phyloP scores from a whole-genome alignment of 768 basidiomycete genomes.

The Dacryopinax primogenitus region DNA sequence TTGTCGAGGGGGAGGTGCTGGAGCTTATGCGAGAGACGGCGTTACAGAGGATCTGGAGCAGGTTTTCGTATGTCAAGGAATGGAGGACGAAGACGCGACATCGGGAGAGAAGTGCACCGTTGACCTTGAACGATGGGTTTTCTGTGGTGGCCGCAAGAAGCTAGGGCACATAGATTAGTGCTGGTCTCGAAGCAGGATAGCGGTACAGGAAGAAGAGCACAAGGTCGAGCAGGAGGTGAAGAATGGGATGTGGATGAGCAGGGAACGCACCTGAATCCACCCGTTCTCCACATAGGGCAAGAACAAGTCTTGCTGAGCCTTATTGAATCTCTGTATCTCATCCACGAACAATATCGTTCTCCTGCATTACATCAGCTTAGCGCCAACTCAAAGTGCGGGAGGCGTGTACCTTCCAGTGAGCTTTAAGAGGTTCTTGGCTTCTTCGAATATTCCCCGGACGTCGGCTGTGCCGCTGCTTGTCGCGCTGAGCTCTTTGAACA shows the following conservation, averaged over 20 bases:
- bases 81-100: constrained; percentile 72
- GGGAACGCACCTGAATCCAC: constrained; percentile 42
- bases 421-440: constrained; percentile 52
- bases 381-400: background rate
- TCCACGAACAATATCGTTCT: constrained; percentile 69
- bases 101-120: constrained; percentile 56
- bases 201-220: background rate
- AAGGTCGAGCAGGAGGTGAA: too few relatives aligned
- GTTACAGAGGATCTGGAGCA: constrained; percentile 43
- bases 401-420: constrained; percentile 48
- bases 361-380: constrained; percentile 29
- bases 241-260: too few relatives aligned
- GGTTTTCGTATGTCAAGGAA: constrained; percentile 50
- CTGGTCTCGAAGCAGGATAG: background rate
- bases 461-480: constrained; percentile 56
- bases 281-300: constrained; percentile 72
- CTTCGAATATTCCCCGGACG: constrained; percentile 58
- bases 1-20: constrained; percentile 21
- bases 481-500: constrained; percentile 69
- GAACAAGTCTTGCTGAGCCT: constrained; percentile 66
- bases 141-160: constrained; percentile 79
- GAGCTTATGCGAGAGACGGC: constrained; percentile 34
- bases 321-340: constrained; percentile 72
- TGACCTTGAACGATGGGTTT: constrained; percentile 77
- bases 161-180: constrained; percentile 25